These are phyloP conservation scores for Liriodendron chinense DNA, from an alignment of 164 flowering plant genomes.

Conservation along the genomic window DNA sequence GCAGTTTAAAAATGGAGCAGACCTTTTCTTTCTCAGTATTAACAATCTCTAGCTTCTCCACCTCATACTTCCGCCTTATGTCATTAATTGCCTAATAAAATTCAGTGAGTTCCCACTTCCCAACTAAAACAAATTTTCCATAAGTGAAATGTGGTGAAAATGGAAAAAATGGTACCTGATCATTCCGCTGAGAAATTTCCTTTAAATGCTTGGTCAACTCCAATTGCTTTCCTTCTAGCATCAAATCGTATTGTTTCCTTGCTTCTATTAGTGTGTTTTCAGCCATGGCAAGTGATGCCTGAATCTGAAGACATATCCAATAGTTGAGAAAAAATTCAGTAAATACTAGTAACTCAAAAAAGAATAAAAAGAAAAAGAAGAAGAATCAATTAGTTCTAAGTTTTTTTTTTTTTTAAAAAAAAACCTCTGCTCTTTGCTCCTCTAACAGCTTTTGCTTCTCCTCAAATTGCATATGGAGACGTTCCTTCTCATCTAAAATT, in stretches of 20 bases:
- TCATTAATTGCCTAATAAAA: slow-evolving; percentile 85
- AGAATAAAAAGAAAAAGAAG: neutral
- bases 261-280: slow-evolving; percentile 72
- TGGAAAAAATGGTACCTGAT: slow-evolving; percentile 53
- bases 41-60: slow-evolving; percentile 78
- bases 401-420: neutral
- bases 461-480: slow-evolving; percentile 38
- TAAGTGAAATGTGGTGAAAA: neutral
- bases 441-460: slow-evolving; percentile 60
- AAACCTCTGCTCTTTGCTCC: slow-evolving; percentile 65
- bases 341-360: neutral
- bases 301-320: slow-evolving; percentile 41
- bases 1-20: neutral
- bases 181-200: slow-evolving; percentile 93
- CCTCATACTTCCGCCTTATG: slow-evolving; percentile 81
- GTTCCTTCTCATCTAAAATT: slow-evolving; percentile 62
- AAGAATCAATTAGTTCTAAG: neutral
- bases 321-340: neutral
- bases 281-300: slow-evolving; percentile 46
- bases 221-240: slow-evolving; percentile 80
- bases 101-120: slow-evolving; percentile 20
- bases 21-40: slow-evolving; percentile 89
- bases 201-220: slow-evolving; percentile 90
- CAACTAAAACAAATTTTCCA: neutral
- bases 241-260: slow-evolving; percentile 69